Evolutionary conservation across 169 alveolate species (phyloP).

Genomic region (Eimeria maxima): DNA sequence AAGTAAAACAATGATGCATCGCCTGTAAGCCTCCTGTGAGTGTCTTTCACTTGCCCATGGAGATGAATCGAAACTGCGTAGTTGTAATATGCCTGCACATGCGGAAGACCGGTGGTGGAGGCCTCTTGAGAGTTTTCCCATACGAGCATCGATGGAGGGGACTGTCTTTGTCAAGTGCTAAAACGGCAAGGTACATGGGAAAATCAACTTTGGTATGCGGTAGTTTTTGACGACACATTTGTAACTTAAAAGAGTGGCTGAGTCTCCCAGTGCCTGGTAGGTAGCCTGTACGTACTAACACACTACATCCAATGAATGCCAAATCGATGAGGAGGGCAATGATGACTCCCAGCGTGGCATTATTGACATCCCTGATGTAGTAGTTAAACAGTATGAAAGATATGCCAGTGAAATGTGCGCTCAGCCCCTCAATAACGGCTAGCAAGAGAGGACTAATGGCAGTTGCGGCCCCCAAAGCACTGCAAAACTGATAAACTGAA

Average conservation of each 20-base stretch:
- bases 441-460: slow-evolving; percentile 58
- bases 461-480: slow-evolving; percentile 77
- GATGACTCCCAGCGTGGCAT: slow-evolving; percentile 75
- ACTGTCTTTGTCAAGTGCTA: background rate
- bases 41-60: slow-evolving; percentile 79
- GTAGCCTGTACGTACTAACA: slow-evolving; percentile 17
- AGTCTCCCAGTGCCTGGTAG: background rate
- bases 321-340: slow-evolving; percentile 68
- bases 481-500: slow-evolving; percentile 76
- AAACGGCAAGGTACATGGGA: background rate
- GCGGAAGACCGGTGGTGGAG: background rate
- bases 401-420: slow-evolving; percentile 22
- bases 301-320: slow-evolving; percentile 55
- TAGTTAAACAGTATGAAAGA: slow-evolving; percentile 52
- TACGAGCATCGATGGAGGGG: background rate
- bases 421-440: slow-evolving; percentile 55
- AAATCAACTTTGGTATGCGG: background rate
- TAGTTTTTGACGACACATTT: background rate
- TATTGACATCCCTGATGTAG: slow-evolving; percentile 66
- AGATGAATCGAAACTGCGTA: slow-evolving; percentile 67
- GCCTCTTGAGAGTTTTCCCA: background rate
- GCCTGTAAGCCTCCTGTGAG: slow-evolving; percentile 80
- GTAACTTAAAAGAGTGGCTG: background rate
- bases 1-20: slow-evolving; percentile 68
- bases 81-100: slow-evolving; percentile 72